These are phyloP conservation scores for Myxozyma mucilagina DNA, from an alignment of 805 yeast genomes.

Conservation along the genomic window DNA sequence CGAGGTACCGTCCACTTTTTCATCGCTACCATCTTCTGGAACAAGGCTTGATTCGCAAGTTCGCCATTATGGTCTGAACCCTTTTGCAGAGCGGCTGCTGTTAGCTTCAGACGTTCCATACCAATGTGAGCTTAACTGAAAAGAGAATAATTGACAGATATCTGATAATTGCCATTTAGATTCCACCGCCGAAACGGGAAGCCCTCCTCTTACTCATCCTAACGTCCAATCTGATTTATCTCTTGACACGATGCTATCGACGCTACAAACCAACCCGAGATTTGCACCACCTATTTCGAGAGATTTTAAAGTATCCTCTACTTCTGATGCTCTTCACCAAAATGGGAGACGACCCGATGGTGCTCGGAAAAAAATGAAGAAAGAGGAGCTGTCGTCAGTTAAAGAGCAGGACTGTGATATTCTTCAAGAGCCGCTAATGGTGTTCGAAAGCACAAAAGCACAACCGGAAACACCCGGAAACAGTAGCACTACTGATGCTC, in stretches of 20 bases:
- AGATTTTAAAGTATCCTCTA: not conserved
- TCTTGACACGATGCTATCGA: conserved; percentile 3
- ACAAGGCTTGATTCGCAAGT: not conserved
- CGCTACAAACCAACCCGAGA: not conserved
- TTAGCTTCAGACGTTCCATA: conserved; percentile 17
- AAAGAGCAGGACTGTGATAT: not conserved
- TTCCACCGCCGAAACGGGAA: not conserved
- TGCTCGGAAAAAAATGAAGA: not conserved
- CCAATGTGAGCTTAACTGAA: conserved; percentile 4
- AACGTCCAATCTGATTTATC: not conserved
- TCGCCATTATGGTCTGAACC: conserved; percentile 2
- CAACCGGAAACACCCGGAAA: not conserved
- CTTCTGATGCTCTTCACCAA: not conserved
- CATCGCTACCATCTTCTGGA: conserved; percentile 10
- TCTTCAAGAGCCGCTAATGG: not conserved
- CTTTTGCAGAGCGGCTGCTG: conserved; percentile 18
- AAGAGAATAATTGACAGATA: not conserved
- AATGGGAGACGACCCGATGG: not conserved
- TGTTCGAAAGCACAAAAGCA: not conserved
- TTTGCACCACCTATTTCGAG: not conserved
- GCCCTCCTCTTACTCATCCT: not conserved
- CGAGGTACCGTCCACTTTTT: conserved; percentile 13
- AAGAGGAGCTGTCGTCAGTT: not conserved
- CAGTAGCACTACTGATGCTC: not conserved
- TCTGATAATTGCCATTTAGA: not conserved